Percentiles rank a stretch among this genome's conserved stretches.
These are phyloP conservation scores for Lagenidium giganteum DNA, from an alignment of 352 stramenopile species.

Conservation along the genomic window DNA sequence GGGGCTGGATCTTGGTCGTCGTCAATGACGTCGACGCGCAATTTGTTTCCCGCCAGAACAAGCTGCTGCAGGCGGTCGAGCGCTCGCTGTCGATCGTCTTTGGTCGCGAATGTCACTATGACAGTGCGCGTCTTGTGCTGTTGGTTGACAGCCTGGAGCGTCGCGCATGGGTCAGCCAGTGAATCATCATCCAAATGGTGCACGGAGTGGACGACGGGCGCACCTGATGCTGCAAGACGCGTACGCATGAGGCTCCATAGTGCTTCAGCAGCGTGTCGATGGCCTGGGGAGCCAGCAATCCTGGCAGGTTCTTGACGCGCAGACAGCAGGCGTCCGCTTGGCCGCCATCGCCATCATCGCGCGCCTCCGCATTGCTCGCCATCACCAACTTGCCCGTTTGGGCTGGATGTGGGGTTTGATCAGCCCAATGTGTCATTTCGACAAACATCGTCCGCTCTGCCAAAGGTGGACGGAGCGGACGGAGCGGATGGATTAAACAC, in stretches of 20 bases:
- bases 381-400: too few species aligned
- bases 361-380: background rate
- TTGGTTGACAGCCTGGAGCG: too few species aligned
- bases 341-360: background rate
- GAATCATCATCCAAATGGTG: too few species aligned
- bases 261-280: conserved; percentile 41
- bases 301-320: conserved; percentile 48
- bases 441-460: too few species aligned
- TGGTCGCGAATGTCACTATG: conserved; percentile 27
- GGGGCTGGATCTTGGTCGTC: conserved; percentile 15
- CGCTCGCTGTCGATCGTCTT: conserved; percentile 25
- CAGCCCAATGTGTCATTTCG: too few species aligned
- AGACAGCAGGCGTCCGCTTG: conserved; percentile 4
- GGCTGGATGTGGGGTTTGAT: too few species aligned
- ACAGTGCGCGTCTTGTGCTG: conserved; percentile 28
- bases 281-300: conserved; percentile 37
- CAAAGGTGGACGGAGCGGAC: too few species aligned
- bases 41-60: conserved; percentile 36
- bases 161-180: too few species aligned
- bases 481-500: too few species aligned
- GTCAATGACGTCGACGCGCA: too few species aligned
- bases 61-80: conserved; percentile 28
- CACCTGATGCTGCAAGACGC: conserved; percentile 22
- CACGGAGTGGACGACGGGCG: conserved; percentile 3
- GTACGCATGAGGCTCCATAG: conserved; percentile 37